Percentiles rank a stretch among this genome's conserved stretches.
phyloP scores from a whole-genome alignment of 768 basidiomycete genomes.

The Lepiota subincarnata region DNA sequence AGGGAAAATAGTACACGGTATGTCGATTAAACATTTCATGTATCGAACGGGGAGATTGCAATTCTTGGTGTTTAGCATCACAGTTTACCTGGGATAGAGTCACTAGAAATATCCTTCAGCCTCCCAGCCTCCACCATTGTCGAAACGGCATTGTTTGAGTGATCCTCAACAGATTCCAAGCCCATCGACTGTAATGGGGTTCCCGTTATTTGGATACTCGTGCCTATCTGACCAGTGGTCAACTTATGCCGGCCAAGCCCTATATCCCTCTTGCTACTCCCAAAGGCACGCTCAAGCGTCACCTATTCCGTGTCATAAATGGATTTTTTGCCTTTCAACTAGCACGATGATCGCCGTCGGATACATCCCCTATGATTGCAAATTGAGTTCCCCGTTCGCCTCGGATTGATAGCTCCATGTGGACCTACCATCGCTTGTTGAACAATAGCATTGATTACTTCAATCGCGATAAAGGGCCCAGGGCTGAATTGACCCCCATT shows the following conservation, averaged over 20 bases:
- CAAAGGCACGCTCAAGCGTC: not conserved
- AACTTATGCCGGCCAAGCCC: not conserved
- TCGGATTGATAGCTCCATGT: not conserved
- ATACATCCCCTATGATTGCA: conserved; percentile 21
- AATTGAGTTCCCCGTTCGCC: not conserved
- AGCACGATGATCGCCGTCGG: conserved; percentile 26
- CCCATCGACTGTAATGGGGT: too few species aligned
- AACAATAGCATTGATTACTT: conserved; percentile 25
- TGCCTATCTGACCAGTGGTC: not conserved
- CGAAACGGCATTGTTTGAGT: not conserved
- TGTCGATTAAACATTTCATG: not conserved
- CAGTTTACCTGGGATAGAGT: conserved; percentile 9
- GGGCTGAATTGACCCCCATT: conserved; percentile 22
- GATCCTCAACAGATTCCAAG: too few species aligned
- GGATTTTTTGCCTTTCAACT: conserved; percentile 24
- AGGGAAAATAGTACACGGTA: not conserved
- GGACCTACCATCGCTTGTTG: conserved; percentile 23
- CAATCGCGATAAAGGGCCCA: conserved; percentile 20
- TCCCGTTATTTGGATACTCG: not conserved
- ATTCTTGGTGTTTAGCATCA: not conserved
- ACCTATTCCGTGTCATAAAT: conserved; percentile 23
- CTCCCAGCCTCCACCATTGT: not conserved
- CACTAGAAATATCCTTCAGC: not conserved
- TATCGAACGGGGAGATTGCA: not conserved
- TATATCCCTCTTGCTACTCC: not conserved